Conservation (phyloP, 108 stramenopile genomes). For the Cylindrotheca closterium region DNA sequence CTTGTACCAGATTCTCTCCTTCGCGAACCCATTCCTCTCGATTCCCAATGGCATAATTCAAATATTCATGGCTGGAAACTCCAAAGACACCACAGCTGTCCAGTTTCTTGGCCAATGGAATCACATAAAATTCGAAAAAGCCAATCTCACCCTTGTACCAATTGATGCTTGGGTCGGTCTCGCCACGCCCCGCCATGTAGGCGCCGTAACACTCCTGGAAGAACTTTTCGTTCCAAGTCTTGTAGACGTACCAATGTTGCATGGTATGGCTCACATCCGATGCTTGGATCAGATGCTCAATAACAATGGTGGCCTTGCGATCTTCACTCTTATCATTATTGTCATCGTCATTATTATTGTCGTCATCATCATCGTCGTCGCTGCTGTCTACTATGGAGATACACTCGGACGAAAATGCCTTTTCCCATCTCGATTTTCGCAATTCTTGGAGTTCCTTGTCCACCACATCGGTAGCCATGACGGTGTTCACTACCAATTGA, state of each 20-base stretch:
- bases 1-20: slow-evolving; percentile 30
- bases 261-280: slow-evolving; percentile 17
- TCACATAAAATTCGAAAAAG: slow-evolving; percentile 41
- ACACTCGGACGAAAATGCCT: background rate
- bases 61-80: slow-evolving; percentile 20
- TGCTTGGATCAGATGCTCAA: slow-evolving; percentile 12
- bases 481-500: slow-evolving; percentile 30
- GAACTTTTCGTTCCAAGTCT: slow-evolving; percentile 39
- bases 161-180: slow-evolving; percentile 29
- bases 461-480: slow-evolving; percentile 35
- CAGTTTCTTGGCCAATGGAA: slow-evolving; percentile 48
- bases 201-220: slow-evolving; percentile 44
- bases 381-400: background rate
- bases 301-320: slow-evolving; percentile 13
- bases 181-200: slow-evolving; percentile 31
- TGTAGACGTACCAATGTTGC: slow-evolving; percentile 17
- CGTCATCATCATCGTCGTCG: background rate
- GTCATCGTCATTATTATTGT: no score
- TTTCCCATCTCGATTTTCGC: background rate
- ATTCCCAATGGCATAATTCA: slow-evolving; percentile 33
- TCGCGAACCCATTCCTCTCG: slow-evolving; percentile 43
- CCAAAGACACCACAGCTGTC: slow-evolving; percentile 38
- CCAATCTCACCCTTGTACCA: slow-evolving; percentile 49
- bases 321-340: background rate
- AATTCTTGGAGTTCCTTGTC: slow-evolving; percentile 17